Conservation (phyloP, 441 rosid genomes). For the Gossypium aridum region DNA sequence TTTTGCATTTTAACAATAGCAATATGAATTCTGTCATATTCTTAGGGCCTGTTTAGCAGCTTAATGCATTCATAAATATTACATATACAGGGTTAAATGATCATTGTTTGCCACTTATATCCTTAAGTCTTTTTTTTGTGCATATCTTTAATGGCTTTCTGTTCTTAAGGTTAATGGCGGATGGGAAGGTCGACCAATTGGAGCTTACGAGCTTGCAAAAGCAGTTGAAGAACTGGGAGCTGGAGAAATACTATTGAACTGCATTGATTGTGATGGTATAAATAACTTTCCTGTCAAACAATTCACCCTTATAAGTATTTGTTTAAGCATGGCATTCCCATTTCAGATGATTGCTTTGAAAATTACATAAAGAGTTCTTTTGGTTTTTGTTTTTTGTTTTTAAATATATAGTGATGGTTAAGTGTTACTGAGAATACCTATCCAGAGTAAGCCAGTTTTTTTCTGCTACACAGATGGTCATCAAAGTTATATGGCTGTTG, state of each 20-base stretch:
- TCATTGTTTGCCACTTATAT: not conserved
- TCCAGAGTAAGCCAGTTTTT: not conserved
- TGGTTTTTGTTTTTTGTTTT: not conserved
- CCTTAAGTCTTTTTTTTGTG: conserved; percentile 3
- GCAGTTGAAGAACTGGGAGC: conserved; percentile 94
- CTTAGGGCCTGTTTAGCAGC: not conserved
- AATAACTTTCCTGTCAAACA: not conserved
- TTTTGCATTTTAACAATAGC: not conserved
- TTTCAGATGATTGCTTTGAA: not conserved
- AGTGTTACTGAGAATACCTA: not conserved
- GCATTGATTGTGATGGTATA: conserved; percentile 91
- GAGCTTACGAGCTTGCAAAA: conserved; percentile 96
- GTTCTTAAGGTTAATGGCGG: conserved; percentile 80
- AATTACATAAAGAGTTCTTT: not conserved
- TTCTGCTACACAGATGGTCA: not conserved
- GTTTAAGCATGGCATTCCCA: not conserved
- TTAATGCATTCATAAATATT: not conserved
- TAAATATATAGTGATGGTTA: not conserved
- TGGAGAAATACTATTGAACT: conserved; percentile 87
- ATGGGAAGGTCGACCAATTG: conserved; percentile 88
- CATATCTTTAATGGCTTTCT: conserved; percentile 1
- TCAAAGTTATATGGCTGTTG: not conserved
- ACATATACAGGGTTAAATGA: not conserved
- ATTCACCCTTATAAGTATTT: not conserved
- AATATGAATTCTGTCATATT: not conserved